Conservation (phyloP, 164 flowering plant species). For the Aristolochia fimbriata region DNA sequence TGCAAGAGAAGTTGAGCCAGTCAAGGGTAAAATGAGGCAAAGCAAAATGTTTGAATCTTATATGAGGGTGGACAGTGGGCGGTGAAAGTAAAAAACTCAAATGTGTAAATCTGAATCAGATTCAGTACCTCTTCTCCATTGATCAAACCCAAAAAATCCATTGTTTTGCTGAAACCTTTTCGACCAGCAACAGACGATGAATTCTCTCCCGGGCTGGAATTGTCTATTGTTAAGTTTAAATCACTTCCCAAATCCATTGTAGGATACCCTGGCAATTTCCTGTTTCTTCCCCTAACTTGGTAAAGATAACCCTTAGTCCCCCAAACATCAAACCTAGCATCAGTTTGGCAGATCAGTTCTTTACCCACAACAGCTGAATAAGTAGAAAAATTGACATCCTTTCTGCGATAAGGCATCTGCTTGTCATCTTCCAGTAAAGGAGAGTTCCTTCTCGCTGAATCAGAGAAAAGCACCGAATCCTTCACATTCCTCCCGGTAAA, state of each 20-base stretch:
- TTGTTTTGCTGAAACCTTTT: slow-evolving; percentile 26
- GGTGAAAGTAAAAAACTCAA: neutral
- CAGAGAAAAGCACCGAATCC: slow-evolving; percentile 79
- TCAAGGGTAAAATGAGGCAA: neutral
- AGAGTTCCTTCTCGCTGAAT: slow-evolving; percentile 33
- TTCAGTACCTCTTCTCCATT: slow-evolving; percentile 64
- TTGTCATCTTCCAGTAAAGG: slow-evolving; percentile 46
- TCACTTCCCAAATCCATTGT: slow-evolving; percentile 40
- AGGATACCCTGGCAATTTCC: slow-evolving; percentile 71
- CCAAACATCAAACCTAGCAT: slow-evolving; percentile 88
- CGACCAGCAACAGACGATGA: slow-evolving; percentile 14
- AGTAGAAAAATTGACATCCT: slow-evolving; percentile 81
- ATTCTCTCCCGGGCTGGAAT: slow-evolving; percentile 14
- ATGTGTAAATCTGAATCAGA: neutral
- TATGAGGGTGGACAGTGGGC: no score
- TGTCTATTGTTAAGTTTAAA: slow-evolving; percentile 31
- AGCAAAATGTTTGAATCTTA: neutral
- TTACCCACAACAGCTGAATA: slow-evolving; percentile 77
- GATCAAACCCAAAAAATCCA: slow-evolving; percentile 40
- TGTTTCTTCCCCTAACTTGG: slow-evolving; percentile 57
- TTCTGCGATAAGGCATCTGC: slow-evolving; percentile 78
- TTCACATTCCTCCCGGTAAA: slow-evolving; percentile 57
- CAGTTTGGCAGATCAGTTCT: slow-evolving; percentile 64
- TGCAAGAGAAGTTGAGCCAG: slow-evolving; percentile 22
- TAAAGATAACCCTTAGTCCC: slow-evolving; percentile 77